These are phyloP conservation scores for Cymbopogon flexuosus DNA, from an alignment of 202 grass and related monocot genomes.

Conservation along the genomic window DNA sequence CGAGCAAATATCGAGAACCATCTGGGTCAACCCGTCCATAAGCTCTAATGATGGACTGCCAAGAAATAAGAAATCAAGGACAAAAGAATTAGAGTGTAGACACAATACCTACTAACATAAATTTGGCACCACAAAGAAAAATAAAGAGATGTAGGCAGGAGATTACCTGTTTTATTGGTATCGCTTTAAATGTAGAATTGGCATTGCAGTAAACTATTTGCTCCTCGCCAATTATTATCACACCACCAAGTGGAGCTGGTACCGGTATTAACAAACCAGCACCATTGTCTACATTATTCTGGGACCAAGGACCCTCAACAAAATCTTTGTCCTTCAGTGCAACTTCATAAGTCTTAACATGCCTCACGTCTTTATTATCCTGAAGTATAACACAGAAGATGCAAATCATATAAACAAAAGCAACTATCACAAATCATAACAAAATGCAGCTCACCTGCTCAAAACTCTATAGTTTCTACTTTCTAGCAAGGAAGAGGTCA, in stretches of 20 bases:
- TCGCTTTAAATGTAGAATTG: slow-evolving; percentile 80
- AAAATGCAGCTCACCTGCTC: slow-evolving; percentile 16
- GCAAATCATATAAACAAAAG: slow-evolving; percentile 17
- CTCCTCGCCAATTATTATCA: slow-evolving; percentile 98
- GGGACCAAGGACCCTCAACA: slow-evolving; percentile 92
- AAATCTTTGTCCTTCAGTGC: slow-evolving; percentile 98
- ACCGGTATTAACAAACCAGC: slow-evolving; percentile 92
- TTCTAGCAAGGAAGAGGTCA: not conserved
- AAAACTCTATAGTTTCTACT: not conserved
- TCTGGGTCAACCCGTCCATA: slow-evolving; percentile 91
- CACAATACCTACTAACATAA: not conserved
- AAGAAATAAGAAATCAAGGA: slow-evolving; percentile 15
- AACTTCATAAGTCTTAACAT: slow-evolving; percentile 98
- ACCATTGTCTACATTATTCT: slow-evolving; percentile 97
- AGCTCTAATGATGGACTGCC: slow-evolving; percentile 89
- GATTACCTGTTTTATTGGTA: slow-evolving; percentile 85
- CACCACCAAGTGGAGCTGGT: slow-evolving; percentile 83
- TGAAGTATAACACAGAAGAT: slow-evolving; percentile 23
- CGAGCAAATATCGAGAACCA: slow-evolving; percentile 93
- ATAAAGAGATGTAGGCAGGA: not conserved
- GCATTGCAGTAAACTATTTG: slow-evolving; percentile 91
- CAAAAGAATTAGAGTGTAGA: not conserved
- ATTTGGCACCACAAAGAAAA: slow-evolving; percentile 16
- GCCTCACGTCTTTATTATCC: slow-evolving; percentile 98
- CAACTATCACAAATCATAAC: not conserved